Evolutionary conservation across 1,284 basidiomycete genomes (phyloP), one percentile per base, ranked within the genome.

Genomic region (Apiotrichum domesticum): DNA sequence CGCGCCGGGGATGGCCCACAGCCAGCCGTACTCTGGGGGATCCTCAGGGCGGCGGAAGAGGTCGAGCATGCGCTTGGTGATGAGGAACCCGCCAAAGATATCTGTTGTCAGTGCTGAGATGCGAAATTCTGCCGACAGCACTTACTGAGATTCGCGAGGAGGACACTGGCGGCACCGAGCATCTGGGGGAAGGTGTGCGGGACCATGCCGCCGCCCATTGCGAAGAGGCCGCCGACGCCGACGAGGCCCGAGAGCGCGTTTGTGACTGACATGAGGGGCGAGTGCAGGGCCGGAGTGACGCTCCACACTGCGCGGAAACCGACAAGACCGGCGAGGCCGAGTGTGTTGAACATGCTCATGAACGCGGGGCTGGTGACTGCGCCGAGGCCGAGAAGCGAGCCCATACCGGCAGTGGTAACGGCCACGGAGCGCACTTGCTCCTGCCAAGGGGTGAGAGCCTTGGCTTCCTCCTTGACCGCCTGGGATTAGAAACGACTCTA

Each of bases 221-320:
- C 83, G 70, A 90, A 91, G 68, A 91, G 78, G 43, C 89, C 89
- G 29, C 88, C 88, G 37, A 91, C 79, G 51, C 88, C 88, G 51
- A 91, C 88, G 79, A 89, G 84, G 61, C 84, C 83, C 77, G 60
- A 57, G 35, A 72, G 65, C 4, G 69, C 68, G 54, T 74, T 74
- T 1, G 73, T 74, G 11, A 74, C 71, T n/a, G 70, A 71, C 72
- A 74, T 74, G 45, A 74, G 59, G 14, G 73, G 73, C 13, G 66
- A 90, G 72, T 91, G 88, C 56, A 91, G 74, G 10, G 88, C 88
- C 34, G 89, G 88, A 29, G 86, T 82, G 46, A 91, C 88, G 63
- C 86, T 87, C 89, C 89, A 91, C 10, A 91, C 85, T 2, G 90
- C 88, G 62, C 87, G 84, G 72, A 90, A 91, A 15, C 88, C 88